Conservation (phyloP, 352 stramenopile species). For the Ochromonadaceae sp. region DNA sequence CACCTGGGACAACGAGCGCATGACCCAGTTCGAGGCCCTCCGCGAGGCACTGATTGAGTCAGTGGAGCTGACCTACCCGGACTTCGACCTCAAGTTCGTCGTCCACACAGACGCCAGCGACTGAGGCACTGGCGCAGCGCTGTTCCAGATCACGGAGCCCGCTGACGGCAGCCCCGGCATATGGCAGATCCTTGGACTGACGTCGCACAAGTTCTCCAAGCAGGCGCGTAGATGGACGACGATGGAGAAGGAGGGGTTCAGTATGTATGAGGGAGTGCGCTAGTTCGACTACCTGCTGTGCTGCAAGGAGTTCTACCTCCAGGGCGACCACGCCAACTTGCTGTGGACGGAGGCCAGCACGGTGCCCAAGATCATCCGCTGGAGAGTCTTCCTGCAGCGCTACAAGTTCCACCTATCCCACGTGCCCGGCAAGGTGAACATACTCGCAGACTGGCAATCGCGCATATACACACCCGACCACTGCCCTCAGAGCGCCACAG, state of each 20-base stretch:
- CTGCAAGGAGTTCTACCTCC: neutral
- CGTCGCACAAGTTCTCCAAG: neutral
- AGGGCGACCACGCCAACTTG: constrained; percentile 7
- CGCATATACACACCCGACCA: neutral
- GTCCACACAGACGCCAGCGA: neutral
- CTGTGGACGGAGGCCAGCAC: neutral
- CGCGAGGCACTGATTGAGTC: constrained; percentile 1
- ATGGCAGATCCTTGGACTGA: too few species aligned
- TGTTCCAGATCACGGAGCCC: too few species aligned
- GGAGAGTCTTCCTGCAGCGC: constrained; percentile 11
- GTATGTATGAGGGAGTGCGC: neutral
- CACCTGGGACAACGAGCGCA: neutral
- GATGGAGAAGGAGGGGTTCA: neutral
- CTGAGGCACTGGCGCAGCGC: neutral
- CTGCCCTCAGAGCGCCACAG: too few species aligned
- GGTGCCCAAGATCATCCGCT: constrained; percentile 5
- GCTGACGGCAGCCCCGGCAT: too few species aligned
- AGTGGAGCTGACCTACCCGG: neutral
- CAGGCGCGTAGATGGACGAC: neutral
- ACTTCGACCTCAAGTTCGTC: constrained; percentile 8
- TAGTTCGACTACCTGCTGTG: neutral
- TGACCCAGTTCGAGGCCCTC: neutral
- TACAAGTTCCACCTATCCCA: neutral
- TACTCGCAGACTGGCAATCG: constrained; percentile 7
- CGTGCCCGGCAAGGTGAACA: constrained; percentile 3